Conservation (phyloP, 495 filamentous ascomycete species). For the Tuber borchii region DNA sequence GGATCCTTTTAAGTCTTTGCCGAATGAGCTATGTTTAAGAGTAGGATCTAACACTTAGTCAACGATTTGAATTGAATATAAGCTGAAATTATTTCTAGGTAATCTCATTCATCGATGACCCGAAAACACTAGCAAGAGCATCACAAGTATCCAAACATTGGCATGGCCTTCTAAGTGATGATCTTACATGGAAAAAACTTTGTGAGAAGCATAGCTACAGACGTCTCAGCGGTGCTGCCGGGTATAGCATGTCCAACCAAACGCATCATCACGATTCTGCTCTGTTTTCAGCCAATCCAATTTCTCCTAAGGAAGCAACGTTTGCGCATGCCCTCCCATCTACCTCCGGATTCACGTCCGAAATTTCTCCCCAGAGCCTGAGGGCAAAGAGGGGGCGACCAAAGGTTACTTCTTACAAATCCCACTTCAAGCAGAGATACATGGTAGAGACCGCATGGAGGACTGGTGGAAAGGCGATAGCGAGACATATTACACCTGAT, state of each 20-base stretch:
- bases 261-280: constrained; percentile 35
- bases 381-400: constrained; percentile 34
- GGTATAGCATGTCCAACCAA: constrained; percentile 12
- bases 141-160: constrained; percentile 89
- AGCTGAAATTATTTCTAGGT: constrained; percentile 51
- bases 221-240: constrained; percentile 44
- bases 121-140: constrained; percentile 80
- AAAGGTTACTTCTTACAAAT: constrained; percentile 63
- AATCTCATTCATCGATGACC: constrained; percentile 89
- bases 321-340: constrained; percentile 30
- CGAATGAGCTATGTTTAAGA: constrained; percentile 83
- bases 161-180: constrained; percentile 87
- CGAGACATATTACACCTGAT: constrained; percentile 83
- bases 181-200: constrained; percentile 95
- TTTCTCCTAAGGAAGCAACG: constrained; percentile 36
- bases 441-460: constrained; percentile 96
- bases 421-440: constrained; percentile 94
- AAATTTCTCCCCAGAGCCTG: constrained; percentile 39
- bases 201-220: constrained; percentile 90
- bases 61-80: constrained; percentile 11
- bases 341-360: constrained; percentile 38
- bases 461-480: constrained; percentile 69
- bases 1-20: constrained; percentile 83
- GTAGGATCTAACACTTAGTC: constrained; percentile 48
- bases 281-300: constrained; percentile 32